Conservation (phyloP, 2,329 filamentous ascomycete species). For the Colletotrichum sp. region DNA sequence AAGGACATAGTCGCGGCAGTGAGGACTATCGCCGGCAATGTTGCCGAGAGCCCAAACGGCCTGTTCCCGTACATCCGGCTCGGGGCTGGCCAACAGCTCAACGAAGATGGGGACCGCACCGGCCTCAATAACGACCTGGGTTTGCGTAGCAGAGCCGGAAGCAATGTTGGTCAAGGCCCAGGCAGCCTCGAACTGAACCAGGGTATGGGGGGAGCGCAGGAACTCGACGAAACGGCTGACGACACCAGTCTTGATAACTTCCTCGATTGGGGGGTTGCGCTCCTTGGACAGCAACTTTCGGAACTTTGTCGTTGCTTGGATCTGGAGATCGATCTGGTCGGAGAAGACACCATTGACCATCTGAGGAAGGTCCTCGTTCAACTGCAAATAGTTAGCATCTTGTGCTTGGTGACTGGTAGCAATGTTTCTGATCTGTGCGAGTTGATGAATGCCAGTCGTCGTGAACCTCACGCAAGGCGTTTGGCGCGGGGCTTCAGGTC, state of each 20-base stretch:
- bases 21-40: constrained; percentile 97
- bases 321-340: constrained; percentile 97
- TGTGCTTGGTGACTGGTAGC: not conserved
- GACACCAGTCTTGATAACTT: constrained; percentile 98
- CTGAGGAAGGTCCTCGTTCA: constrained; percentile 96
- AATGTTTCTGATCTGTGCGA: not conserved
- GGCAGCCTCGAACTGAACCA: constrained; percentile 98
- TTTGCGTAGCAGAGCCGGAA: constrained; percentile 95
- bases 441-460: not conserved
- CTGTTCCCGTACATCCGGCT: constrained; percentile 97
- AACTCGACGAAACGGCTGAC: constrained; percentile 98
- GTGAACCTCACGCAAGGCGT: not conserved
- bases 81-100: constrained; percentile 91
- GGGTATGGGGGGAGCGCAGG: constrained; percentile 93
- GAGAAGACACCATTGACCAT: constrained; percentile 99
- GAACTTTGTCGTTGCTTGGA: constrained; percentile 97
- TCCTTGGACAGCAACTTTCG: constrained; percentile 98
- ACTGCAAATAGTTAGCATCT: constrained; percentile 56
- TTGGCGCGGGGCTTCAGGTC: not conserved
- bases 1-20: constrained; percentile 96
- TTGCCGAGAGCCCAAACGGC: constrained; percentile 98
- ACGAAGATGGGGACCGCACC: constrained; percentile 98
- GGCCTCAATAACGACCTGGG: constrained; percentile 97
- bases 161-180: constrained; percentile 99
- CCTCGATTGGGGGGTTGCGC: constrained; percentile 98